Conservation (phyloP, 2,329 filamentous ascomycete species). For the Penicillium sp. region DNA sequence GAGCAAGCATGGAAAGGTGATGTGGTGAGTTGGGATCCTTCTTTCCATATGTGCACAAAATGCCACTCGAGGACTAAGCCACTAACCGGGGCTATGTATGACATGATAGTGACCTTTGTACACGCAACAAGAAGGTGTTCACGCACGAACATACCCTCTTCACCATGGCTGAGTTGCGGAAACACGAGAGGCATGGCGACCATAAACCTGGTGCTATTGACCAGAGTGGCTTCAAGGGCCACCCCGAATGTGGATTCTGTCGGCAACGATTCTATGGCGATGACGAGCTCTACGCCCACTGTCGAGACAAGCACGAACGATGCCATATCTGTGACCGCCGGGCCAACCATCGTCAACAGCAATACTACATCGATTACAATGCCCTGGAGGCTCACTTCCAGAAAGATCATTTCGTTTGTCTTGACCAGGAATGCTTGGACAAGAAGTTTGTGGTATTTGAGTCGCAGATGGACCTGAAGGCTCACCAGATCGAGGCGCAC, state of each 20-base stretch:
- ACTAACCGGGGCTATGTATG: neutral
- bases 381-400: conserved; percentile 84
- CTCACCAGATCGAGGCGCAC: conserved; percentile 84
- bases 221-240: conserved; percentile 94
- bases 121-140: conserved; percentile 95
- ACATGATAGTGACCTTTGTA: conserved; percentile 72
- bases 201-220: conserved; percentile 86
- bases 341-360: conserved; percentile 67
- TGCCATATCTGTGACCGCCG: conserved; percentile 90
- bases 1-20: conserved; percentile 78
- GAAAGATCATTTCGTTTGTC: conserved; percentile 82
- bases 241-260: conserved; percentile 93
- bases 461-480: conserved; percentile 91
- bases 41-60: neutral
- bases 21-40: conserved; percentile 59
- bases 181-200: conserved; percentile 88
- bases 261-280: conserved; percentile 90
- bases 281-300: conserved; percentile 92
- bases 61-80: neutral
- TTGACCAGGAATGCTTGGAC: conserved; percentile 84
- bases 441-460: conserved; percentile 98
- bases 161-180: conserved; percentile 75
- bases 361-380: conserved; percentile 90
- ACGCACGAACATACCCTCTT: conserved; percentile 97
- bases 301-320: conserved; percentile 88